phyloP scores from a whole-genome alignment of 352 stramenopile species.

The Phytophthora ramorum region DNA sequence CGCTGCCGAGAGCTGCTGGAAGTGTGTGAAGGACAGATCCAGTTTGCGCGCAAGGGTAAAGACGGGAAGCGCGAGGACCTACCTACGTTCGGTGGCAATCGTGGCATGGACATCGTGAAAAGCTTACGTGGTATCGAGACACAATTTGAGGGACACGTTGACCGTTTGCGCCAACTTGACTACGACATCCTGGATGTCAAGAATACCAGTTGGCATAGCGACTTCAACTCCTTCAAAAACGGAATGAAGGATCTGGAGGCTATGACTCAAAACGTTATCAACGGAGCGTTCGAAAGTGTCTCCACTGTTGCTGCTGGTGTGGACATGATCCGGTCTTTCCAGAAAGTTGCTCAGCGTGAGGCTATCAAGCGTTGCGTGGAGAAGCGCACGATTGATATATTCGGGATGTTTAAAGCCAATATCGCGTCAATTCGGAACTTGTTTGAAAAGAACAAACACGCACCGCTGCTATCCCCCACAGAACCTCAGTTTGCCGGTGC shows the following conservation, averaged over 20 bases:
- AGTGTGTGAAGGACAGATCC: constrained; percentile 95
- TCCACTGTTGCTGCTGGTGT: constrained; percentile 90
- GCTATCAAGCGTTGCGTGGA: constrained; percentile 94
- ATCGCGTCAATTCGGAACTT: constrained; percentile 84
- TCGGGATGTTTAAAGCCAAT: constrained; percentile 87
- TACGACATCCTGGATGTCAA: constrained; percentile 97
- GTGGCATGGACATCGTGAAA: constrained; percentile 93
- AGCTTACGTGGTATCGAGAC: constrained; percentile 92
- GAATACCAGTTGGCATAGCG: constrained; percentile 94
- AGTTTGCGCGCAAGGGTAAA: constrained; percentile 92
- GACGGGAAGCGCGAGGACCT: constrained; percentile 67
- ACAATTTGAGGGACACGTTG: constrained; percentile 92
- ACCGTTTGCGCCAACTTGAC: constrained; percentile 89
- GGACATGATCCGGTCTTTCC: constrained; percentile 94
- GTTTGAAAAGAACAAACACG: constrained; percentile 93
- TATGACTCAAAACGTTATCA: constrained; percentile 97
- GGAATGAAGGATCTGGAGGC: constrained; percentile 96
- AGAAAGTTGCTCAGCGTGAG: constrained; percentile 92
- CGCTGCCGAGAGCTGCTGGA: constrained; percentile 94
- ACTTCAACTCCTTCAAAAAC: constrained; percentile 97
- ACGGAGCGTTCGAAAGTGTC: constrained; percentile 93
- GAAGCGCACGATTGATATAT: constrained; percentile 94
- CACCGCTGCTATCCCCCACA: constrained; percentile 83
- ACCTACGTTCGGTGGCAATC: constrained; percentile 93
- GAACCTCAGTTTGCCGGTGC: constrained; percentile 94